Evolutionary conservation across 352 stramenopile genomes (phyloP), one percentile per base, ranked within the genome.

Genomic region (Phytophthora citricola): DNA sequence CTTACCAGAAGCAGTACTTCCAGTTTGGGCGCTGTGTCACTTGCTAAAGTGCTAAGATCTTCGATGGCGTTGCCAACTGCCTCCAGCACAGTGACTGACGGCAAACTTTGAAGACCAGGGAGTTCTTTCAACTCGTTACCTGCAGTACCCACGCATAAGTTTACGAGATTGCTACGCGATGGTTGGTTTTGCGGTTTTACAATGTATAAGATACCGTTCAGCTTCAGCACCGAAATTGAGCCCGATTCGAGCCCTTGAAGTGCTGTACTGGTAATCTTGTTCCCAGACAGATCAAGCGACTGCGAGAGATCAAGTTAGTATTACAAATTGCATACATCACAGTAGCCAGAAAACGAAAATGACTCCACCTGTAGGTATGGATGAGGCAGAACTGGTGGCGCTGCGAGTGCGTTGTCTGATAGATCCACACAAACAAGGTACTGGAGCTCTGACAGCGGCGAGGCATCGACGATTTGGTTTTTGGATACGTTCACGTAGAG

Each of bases 401-500:
- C 57, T 10, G 59, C 40, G 5, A 94, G 59, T 7, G 66, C 68
- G 29, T 94, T 94, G 38, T 87, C 76, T 3, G 74, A 76, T 31
- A 93, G 56, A 57, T 93, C 81, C 3, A 78, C 66, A 22, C 56
- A 66, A 11, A 92, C 73, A 26, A 94, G 73, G 58, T 90, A 87
- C 53, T 75, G 78, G 12, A 94, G 58, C 26, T 86, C 78, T 4
- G 62, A 60, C 24, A 94, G 67, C 4, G 79, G 75, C 9, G 72
- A 43, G 1, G 73, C 69, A 41, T 94, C 83, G 8, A 41, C 26
- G 40, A 94, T 85, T 40, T 89, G 75, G 64, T 94, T 94, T 49
- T 79, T 76, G 14, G 84, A 65, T 10, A 91, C 55, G 52, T 93
- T 91, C 22, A 92, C 79, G 48, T 87, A 92, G 34, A 84, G 82